Conservation (phyloP, 768 basidiomycete species). For the Bullera alba region DNA sequence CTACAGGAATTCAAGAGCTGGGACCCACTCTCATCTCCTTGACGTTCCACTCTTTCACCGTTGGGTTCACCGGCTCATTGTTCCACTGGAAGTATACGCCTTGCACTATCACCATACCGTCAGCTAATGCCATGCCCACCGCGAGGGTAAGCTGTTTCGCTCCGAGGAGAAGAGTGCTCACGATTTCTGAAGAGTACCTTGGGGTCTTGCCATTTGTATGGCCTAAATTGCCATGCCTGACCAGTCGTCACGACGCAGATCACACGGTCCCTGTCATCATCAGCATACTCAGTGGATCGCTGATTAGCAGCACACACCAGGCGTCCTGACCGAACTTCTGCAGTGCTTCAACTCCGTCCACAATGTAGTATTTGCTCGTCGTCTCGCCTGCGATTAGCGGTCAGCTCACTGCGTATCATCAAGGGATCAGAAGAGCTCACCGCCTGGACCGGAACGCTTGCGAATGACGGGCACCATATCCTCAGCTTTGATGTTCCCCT, state of each 20-base stretch:
- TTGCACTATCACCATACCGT: conserved; percentile 59
- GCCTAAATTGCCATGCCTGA: conserved; percentile 94
- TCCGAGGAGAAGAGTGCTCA: conserved; percentile 44
- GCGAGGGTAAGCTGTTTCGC: background rate
- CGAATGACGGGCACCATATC: conserved; percentile 32
- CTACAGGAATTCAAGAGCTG: background rate
- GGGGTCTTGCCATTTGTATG: conserved; percentile 96
- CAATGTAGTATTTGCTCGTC: conserved; percentile 64
- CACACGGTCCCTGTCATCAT: conserved; percentile 62
- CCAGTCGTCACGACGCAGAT: conserved; percentile 98
- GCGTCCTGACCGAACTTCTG: conserved; percentile 80
- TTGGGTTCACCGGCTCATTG: conserved; percentile 79
- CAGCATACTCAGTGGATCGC: background rate
- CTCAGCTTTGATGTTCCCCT: conserved; percentile 30
- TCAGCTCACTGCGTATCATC: background rate
- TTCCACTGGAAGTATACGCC: conserved; percentile 93
- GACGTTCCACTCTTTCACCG: conserved; percentile 95
- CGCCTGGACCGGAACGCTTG: conserved; percentile 31
- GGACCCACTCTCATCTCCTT: conserved; percentile 73
- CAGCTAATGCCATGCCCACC: background rate
- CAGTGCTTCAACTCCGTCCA: conserved; percentile 87
- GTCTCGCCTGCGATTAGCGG: conserved; percentile 31
- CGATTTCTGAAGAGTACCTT: conserved; percentile 87
- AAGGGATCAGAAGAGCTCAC: conserved; percentile 35
- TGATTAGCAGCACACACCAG: conserved; percentile 52